Evolutionary conservation across 176 grass and related monocot genomes (phyloP), one percentile per base, ranked within the genome.

Genomic region (Oryza glaberrima): DNA sequence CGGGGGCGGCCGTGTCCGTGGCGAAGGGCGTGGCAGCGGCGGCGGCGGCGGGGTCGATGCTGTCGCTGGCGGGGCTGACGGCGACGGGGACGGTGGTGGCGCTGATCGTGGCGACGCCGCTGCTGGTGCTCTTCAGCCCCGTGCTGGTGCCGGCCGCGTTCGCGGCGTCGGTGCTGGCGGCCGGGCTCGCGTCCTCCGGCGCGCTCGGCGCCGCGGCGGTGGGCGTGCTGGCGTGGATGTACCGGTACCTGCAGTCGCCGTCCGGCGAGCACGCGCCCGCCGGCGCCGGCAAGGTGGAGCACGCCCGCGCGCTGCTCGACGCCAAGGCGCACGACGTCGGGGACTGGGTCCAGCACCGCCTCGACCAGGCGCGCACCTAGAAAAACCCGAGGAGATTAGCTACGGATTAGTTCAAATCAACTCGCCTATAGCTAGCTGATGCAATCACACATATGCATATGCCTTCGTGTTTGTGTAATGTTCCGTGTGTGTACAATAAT

Each of bases 171-270:
- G 52, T 97, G 25, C 85, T 94, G 30, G 77, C 74, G 35, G 67
- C 81, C 4, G 92, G 92, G 47, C 92, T 97, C 83, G 85, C 83
- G 64, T 84, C 90, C 0, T 92, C 90, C 0, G 92, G 94, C 6
- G 94, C 91, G 44, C 64, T 92, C 56, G 92, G 94, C 43, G 23
- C 89, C 25, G 91, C 94, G 11, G 92, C 94, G 8, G 71, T 92
- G 67, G 89, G 46, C 9, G 85, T 97, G 40, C 76, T 94, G 67
- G 80, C 83, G 32, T 94, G 92, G 94, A 97, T 94, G 92, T 97
- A 97, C 87, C 49, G 69, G 68, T 90, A 94, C 84, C 83, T 92
- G 73, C 88, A 87, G 26, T 40, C 47, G 26, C 65, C 43, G 65
- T 75, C 51, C 7, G 89, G 92, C 1, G 56, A 65, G 38, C 66